A percentile compares a stretch with the other conserved stretches of the same genome.
Evolutionary conservation across 169 alveolate species (phyloP).

Genomic region (Plasmodium yoelii): DNA sequence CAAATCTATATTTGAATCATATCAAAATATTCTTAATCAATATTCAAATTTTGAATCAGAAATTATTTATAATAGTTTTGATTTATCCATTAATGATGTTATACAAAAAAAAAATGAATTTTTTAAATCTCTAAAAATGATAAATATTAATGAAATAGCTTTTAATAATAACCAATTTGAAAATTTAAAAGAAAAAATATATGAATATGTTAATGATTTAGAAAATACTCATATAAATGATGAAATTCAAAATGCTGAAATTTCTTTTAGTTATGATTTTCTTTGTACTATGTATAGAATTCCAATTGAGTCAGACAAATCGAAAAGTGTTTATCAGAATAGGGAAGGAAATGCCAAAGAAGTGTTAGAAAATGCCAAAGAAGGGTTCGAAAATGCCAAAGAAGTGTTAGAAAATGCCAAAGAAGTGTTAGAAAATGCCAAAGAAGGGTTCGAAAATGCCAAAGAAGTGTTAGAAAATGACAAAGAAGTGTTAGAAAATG

Average conservation of each 20-base stretch:
- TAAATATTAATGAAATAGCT: slow-evolving; percentile 25
- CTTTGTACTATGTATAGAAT: slow-evolving; percentile 58
- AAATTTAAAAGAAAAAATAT: slow-evolving; percentile 20
- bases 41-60: slow-evolving; percentile 46
- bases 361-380: no score
- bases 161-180: slow-evolving; percentile 33
- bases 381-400: no score
- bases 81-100: slow-evolving; percentile 39
- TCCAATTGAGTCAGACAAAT: background rate
- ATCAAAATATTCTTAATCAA: slow-evolving; percentile 32
- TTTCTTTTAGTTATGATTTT: slow-evolving; percentile 23
- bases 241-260: slow-evolving; percentile 20
- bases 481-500: no score
- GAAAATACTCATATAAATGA: slow-evolving; percentile 18
- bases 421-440: no score
- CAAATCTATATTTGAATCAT: slow-evolving; percentile 27
- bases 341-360: no score
- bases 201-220: slow-evolving; percentile 40
- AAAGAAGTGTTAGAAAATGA: no score
- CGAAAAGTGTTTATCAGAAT: background rate
- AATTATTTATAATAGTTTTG: slow-evolving; percentile 41
- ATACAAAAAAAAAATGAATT: slow-evolving; percentile 49
- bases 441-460: no score
- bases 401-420: no score
- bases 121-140: slow-evolving; percentile 45